phyloP scores from a whole-genome alignment of 2,329 filamentous ascomycete species.

The Paecilomyces sp. region DNA sequence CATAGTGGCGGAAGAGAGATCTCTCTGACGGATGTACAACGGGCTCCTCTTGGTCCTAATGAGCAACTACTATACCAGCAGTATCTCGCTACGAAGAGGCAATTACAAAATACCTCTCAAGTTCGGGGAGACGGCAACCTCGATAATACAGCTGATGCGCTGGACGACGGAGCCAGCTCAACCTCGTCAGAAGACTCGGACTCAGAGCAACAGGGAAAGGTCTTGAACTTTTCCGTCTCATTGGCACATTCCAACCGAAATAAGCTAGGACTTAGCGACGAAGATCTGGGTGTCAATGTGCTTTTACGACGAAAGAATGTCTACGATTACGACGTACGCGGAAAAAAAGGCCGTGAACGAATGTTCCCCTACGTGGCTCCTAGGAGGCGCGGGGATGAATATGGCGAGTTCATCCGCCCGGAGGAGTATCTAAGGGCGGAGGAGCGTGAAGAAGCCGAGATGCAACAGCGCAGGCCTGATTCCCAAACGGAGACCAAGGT shows the following conservation, averaged over 20 bases:
- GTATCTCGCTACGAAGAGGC: constrained; percentile 80
- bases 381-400: constrained; percentile 76
- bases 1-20: constrained; percentile 58
- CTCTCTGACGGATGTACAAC: constrained; percentile 53
- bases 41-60: constrained; percentile 62
- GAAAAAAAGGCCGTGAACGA: constrained; percentile 85
- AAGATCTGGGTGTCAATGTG: constrained; percentile 86
- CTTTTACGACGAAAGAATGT: constrained; percentile 80
- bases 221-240: constrained; percentile 79
- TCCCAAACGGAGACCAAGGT: constrained; percentile 56
- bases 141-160: constrained; percentile 64
- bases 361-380: constrained; percentile 84
- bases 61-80: constrained; percentile 83
- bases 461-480: constrained; percentile 48
- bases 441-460: constrained; percentile 71
- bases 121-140: constrained; percentile 59
- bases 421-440: constrained; percentile 93
- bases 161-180: constrained; percentile 75
- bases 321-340: constrained; percentile 88
- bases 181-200: constrained; percentile 87
- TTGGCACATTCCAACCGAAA: constrained; percentile 77
- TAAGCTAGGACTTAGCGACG: constrained; percentile 78
- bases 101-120: constrained; percentile 75
- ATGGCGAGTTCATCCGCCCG: constrained; percentile 85
- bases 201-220: constrained; percentile 82